A percentile compares a stretch with the other conserved stretches of the same genome.
Conservation (phyloP, 345 rosid species). For the Noccaea bulbosa region DNA sequence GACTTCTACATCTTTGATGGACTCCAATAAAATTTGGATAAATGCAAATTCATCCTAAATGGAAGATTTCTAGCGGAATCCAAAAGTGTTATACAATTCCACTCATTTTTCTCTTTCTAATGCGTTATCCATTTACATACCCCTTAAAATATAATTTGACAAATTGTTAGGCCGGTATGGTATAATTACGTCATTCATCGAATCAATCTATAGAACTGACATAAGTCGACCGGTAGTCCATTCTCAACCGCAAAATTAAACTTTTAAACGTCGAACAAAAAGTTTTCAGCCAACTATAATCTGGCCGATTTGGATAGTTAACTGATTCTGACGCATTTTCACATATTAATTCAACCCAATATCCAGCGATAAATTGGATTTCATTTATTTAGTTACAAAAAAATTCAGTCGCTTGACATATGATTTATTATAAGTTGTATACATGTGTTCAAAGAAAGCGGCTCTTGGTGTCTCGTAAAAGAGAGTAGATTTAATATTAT, state of each 20-base stretch:
- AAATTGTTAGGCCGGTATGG: conserved; percentile 15
- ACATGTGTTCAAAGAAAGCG: conserved; percentile 36
- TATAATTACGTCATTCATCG: conserved; percentile 10
- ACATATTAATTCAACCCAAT: conserved; percentile 17
- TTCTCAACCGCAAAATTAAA: conserved; percentile 30
- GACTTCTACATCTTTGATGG: no score
- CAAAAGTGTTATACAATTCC: no score
- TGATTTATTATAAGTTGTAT: conserved; percentile 9
- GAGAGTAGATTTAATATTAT: conserved; percentile 8
- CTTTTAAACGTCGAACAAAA: conserved; percentile 22
- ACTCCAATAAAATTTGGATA: no score
- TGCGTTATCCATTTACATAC: neutral
- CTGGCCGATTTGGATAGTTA: conserved; percentile 21
- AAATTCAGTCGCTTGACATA: conserved; percentile 5
- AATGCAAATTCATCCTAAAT: no score
- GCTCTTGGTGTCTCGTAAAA: conserved; percentile 33
- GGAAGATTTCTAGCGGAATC: no score
- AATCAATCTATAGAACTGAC: conserved; percentile 23
- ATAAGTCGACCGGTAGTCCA: conserved; percentile 30
- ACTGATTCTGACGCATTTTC: conserved; percentile 31
- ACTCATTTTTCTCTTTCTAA: no score
- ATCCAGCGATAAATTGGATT: neutral
- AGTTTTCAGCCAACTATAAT: conserved; percentile 29
- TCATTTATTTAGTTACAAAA: neutral
- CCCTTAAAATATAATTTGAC: neutral